Evolutionary conservation across 2,329 filamentous ascomycete species (phyloP).

Genomic region (Claviceps quebecensis): DNA sequence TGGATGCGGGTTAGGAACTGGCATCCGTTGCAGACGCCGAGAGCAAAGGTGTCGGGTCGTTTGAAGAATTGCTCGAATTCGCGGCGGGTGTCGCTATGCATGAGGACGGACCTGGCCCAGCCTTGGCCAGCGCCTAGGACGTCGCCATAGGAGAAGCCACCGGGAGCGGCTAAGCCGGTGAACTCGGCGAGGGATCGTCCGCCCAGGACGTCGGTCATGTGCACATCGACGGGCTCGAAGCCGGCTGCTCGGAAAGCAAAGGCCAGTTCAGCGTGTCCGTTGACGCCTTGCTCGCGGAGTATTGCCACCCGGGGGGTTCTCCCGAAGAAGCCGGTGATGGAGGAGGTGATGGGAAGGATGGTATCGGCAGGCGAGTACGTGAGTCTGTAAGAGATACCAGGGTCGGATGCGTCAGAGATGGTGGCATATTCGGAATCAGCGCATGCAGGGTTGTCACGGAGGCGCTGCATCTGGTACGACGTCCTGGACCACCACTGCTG

Average conservation of each 20-base stretch:
- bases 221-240: slow-evolving; percentile 83
- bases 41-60: slow-evolving; percentile 74
- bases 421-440: slow-evolving; percentile 71
- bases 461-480: slow-evolving; percentile 79
- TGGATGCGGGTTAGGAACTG: slow-evolving; percentile 77
- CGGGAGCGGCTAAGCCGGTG: slow-evolving; percentile 81
- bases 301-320: slow-evolving; percentile 69
- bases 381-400: slow-evolving; percentile 73
- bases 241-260: slow-evolving; percentile 87
- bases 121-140: slow-evolving; percentile 81
- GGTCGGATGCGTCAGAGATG: slow-evolving; percentile 61
- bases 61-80: slow-evolving; percentile 80
- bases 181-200: slow-evolving; percentile 72
- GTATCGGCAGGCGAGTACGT: slow-evolving; percentile 68
- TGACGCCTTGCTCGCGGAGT: slow-evolving; percentile 87
- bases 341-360: slow-evolving; percentile 45
- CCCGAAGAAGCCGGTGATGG: slow-evolving; percentile 37
- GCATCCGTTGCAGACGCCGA: slow-evolving; percentile 95
- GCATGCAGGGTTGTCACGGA: slow-evolving; percentile 76
- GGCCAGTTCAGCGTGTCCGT: slow-evolving; percentile 94
- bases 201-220: slow-evolving; percentile 86
- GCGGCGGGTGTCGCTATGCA: slow-evolving; percentile 60
- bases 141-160: slow-evolving; percentile 91
- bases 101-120: slow-evolving; percentile 86
- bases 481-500: slow-evolving; percentile 84